Conservation (phyloP, 768 basidiomycete species). For the Leccinum boreale region DNA sequence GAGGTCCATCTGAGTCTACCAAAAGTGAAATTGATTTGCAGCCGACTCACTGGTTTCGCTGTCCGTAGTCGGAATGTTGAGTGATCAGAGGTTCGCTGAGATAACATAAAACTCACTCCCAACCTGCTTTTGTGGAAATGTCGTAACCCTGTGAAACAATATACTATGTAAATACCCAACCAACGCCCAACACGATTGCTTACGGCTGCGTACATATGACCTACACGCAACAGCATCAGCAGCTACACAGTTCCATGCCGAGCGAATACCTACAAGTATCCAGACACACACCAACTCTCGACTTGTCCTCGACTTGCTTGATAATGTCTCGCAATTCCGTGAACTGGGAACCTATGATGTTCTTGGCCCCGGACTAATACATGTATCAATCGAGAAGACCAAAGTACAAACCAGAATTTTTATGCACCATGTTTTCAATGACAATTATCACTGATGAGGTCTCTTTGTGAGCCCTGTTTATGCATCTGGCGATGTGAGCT, state of each 20-base stretch:
- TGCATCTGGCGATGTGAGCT: constrained; percentile 60
- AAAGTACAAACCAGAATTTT: neutral
- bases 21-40: neutral
- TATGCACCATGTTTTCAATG: constrained; percentile 79
- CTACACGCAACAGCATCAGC: constrained; percentile 31
- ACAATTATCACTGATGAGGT: constrained; percentile 60
- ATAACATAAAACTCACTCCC: constrained; percentile 49
- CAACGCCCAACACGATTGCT: constrained; percentile 43
- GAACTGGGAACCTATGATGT: constrained; percentile 73
- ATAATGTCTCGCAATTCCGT: constrained; percentile 70
- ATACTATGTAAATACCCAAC: neutral
- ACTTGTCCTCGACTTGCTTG: constrained; percentile 63
- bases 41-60: constrained; percentile 26
- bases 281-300: constrained; percentile 75
- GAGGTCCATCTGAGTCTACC: neutral
- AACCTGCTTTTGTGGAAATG: constrained; percentile 66
- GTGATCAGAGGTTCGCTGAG: neutral
- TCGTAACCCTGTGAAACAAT: constrained; percentile 62
- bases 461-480: constrained; percentile 69
- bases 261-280: constrained; percentile 65
- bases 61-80: neutral
- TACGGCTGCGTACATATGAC: constrained; percentile 78
- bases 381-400: neutral
- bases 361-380: constrained; percentile 70
- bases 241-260: neutral